A percentile compares a stretch with the other conserved stretches of the same genome.
Evolutionary conservation across 2,329 filamentous ascomycete genomes (phyloP).

Genomic region (Aspergillus spinulosporus): DNA sequence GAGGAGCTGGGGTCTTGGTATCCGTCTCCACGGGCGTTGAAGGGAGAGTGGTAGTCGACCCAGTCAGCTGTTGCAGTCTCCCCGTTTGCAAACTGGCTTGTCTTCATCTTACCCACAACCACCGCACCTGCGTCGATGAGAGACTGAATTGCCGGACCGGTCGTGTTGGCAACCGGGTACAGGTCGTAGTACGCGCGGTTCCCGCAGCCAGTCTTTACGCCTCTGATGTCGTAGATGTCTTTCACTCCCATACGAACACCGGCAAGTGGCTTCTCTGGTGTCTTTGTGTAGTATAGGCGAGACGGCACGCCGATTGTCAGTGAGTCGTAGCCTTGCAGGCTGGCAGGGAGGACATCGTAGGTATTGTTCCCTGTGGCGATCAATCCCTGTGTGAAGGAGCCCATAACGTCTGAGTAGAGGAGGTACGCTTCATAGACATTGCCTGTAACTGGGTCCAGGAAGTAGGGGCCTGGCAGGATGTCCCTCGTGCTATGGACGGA

Average conservation of each 20-base stretch:
- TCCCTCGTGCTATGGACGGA: neutral
- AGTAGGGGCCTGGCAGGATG: constrained; percentile 1
- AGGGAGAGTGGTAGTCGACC: constrained; percentile 40
- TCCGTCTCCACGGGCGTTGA: constrained; percentile 39
- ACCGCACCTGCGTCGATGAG: constrained; percentile 62
- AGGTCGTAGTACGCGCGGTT: constrained; percentile 60
- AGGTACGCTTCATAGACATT: neutral
- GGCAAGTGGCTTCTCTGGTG: constrained; percentile 56
- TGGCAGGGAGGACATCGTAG: too few relatives aligned
- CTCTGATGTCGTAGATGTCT: constrained; percentile 62
- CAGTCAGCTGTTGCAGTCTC: constrained; percentile 32
- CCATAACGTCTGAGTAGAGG: constrained; percentile 4
- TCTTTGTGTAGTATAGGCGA: constrained; percentile 59
- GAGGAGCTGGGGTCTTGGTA: constrained; percentile 31
- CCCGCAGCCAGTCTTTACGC: constrained; percentile 57
- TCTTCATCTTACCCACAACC: constrained; percentile 40
- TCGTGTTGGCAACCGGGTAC: constrained; percentile 49
- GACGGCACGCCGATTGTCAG: constrained; percentile 55
- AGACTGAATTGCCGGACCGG: constrained; percentile 54
- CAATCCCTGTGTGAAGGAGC: neutral
- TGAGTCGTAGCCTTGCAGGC: too few relatives aligned
- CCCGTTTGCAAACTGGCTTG: constrained; percentile 37
- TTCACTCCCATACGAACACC: constrained; percentile 62
- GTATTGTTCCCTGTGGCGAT: neutral
- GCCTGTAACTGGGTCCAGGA: neutral